Conservation (phyloP, 305 asterid genomes). For the Fraxinus sp. region DNA sequence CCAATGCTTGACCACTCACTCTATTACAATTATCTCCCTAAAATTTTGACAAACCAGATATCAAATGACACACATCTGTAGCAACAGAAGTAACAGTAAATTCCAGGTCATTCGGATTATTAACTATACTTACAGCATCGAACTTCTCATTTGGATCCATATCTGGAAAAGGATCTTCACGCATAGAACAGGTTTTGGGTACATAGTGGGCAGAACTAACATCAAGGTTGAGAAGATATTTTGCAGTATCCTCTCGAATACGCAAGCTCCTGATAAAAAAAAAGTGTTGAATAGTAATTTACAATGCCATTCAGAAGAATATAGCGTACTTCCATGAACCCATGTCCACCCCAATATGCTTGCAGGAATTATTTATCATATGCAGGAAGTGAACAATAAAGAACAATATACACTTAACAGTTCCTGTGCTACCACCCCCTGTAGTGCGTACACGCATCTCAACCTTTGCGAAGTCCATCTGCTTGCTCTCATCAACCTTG, state of each 20-base stretch:
- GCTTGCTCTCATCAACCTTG: conserved; percentile 98
- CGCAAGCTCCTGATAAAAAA: conserved; percentile 68
- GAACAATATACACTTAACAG: conserved; percentile 49
- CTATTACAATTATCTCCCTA: conserved; percentile 89
- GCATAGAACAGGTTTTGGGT: conserved; percentile 97
- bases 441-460: conserved; percentile 99
- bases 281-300: not conserved
- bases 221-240: conserved; percentile 92
- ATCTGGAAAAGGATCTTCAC: conserved; percentile 98
- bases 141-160: conserved; percentile 95
- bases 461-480: conserved; percentile 98
- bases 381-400: not conserved
- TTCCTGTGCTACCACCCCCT: conserved; percentile 99
- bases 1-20: conserved; percentile 92
- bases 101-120: conserved; percentile 1
- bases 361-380: not conserved
- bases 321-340: not conserved
- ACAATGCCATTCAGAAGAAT: conserved; percentile 10
- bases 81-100: not conserved
- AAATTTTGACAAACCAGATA: conserved; percentile 2
- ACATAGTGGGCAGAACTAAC: conserved; percentile 92
- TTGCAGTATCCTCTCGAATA: conserved; percentile 96
- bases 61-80: conserved; percentile 5
- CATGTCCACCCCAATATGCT: not conserved
- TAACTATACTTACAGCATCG: conserved; percentile 56